These are phyloP conservation scores for Pseudofabraea citricarpa DNA, from an alignment of 2,329 filamentous ascomycete species.

Conservation along the genomic window DNA sequence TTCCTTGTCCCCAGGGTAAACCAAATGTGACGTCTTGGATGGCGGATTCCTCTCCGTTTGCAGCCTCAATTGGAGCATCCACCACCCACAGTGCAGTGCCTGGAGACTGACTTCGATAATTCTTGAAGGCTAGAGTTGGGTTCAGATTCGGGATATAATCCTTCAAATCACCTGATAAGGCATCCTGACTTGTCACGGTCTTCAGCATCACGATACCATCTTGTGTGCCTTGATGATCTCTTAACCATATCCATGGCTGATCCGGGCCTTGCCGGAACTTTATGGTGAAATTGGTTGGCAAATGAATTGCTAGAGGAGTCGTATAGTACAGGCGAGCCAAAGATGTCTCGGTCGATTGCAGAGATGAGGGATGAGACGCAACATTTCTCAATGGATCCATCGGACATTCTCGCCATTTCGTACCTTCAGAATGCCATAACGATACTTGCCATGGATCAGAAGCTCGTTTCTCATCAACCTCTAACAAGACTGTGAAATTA, in stretches of 20 bases:
- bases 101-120: constrained; percentile 60
- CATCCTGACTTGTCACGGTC: constrained; percentile 21
- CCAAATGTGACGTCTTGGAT: constrained; percentile 35
- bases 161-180: constrained; percentile 20
- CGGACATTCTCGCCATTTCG: constrained; percentile 48
- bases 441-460: constrained; percentile 64
- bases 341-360: constrained; percentile 38
- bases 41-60: constrained; percentile 52
- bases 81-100: constrained; percentile 69
- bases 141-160: constrained; percentile 55
- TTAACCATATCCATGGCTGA: constrained; percentile 65
- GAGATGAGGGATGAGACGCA: constrained; percentile 37
- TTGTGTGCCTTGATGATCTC: constrained; percentile 54
- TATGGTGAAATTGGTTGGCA: constrained; percentile 60
- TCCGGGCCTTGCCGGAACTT: constrained; percentile 55
- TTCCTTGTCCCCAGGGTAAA: constrained; percentile 26
- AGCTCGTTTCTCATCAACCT: constrained; percentile 52
- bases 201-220: constrained; percentile 61
- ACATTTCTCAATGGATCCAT: constrained; percentile 27
- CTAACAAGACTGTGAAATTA: constrained; percentile 64
- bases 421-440: constrained; percentile 64
- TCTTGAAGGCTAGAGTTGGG: constrained; percentile 46
- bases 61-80: constrained; percentile 47
- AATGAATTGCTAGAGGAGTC: constrained; percentile 40
- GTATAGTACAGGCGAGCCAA: constrained; percentile 49